Evolutionary conservation across 2,329 filamentous ascomycete species (phyloP), one percentile per base, ranked within the genome.

Genomic region (Colletotrichum sp.): DNA sequence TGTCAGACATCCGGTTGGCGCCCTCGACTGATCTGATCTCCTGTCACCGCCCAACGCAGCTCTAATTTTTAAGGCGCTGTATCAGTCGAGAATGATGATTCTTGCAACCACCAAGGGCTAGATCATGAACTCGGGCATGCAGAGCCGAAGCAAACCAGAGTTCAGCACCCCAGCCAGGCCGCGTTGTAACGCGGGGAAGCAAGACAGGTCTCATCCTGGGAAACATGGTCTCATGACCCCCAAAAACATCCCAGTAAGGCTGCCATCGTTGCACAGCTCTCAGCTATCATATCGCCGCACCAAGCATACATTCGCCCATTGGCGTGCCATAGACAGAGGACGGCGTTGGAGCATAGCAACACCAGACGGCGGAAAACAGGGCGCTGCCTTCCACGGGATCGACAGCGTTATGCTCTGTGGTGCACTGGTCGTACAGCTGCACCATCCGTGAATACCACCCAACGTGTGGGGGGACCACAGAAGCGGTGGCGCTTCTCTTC

Each of bases 71-170:
- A 34, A 72, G 26, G 44, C 55, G 24, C 44, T 57, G 44, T 36
- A 44, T 69, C 74, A 69, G 44, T 69, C 59, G 74, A 76, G 44
- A 69, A 74, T 73, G 64, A 69, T 76, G 59, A 74, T 69, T 39
- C 6, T 30, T 18, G 21, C 21, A 44, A 57, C 49, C 32, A 49
- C 21, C 32, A 10, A 52, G 4, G 13, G 32, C 57, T 18, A 67
- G 57, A 55, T 69, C n/a, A 59, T 34, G 28, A 34, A 63, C 59
- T 15, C n/a, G 59, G 30, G 16, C 30, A 24, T 15, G 30, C 26
- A 32, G 28, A 63, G 30, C 28, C 59, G 59, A 63, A 63, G 30
- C 49, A 36, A 66, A 59, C 21, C 67, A 71, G 16, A 28, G 26
- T 13, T 8, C 65, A 68, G 21, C 39, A 63, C 12, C 10, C 36